A percentile compares a stretch with the other conserved stretches of the same genome.
Evolutionary conservation across 192 early-diverging fungal species (phyloP).

Genomic region (Gorgonomyces haynaldii): DNA sequence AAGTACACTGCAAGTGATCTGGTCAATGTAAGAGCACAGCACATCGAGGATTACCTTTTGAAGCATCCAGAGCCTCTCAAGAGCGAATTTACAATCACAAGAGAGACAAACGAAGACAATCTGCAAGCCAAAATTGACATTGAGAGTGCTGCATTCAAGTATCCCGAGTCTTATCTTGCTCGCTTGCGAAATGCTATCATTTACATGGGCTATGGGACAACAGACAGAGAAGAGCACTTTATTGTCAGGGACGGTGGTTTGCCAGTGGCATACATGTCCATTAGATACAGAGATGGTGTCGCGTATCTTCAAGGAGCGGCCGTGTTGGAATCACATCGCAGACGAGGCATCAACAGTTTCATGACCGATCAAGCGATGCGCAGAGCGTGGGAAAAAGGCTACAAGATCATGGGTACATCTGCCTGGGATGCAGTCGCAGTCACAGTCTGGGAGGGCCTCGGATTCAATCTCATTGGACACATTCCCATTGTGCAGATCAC

Average conservation of each 20-base stretch:
- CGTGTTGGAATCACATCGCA: not conserved
- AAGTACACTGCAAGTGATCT: not conserved
- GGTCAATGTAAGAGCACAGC: not conserved
- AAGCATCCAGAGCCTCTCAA: not conserved
- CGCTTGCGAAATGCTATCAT: not conserved
- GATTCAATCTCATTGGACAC: not conserved
- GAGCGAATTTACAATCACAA: not conserved
- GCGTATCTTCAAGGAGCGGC: not conserved
- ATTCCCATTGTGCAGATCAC: too few species aligned
- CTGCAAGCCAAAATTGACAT: not conserved
- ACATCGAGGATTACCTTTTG: not conserved
- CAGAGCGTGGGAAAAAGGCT: not conserved
- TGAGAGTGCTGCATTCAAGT: not conserved
- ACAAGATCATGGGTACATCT: not conserved
- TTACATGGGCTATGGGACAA: not conserved
- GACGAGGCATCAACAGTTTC: not conserved
- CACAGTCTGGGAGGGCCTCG: not conserved
- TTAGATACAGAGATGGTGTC: not conserved
- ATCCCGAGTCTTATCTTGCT: not conserved
- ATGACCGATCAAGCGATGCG: not conserved
- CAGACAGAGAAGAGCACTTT: not conserved
- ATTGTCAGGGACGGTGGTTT: not conserved
- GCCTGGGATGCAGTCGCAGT: not conserved
- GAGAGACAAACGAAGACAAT: not conserved
- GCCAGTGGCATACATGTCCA: not conserved